These are phyloP conservation scores for Bipolaris bicolor DNA, from an alignment of 2,329 filamentous ascomycete genomes.

Conservation along the genomic window DNA sequence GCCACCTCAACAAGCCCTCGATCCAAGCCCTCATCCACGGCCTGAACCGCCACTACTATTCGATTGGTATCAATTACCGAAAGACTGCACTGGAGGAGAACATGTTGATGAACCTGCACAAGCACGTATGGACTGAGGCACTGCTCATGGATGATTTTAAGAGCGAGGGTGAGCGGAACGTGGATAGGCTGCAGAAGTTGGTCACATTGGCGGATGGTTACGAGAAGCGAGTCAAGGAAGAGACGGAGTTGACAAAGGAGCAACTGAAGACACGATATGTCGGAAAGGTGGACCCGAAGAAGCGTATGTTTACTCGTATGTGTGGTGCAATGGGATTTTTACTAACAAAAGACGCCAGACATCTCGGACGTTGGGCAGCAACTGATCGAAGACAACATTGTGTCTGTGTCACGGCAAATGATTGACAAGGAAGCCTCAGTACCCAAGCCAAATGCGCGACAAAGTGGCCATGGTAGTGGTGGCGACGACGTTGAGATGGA, in stretches of 20 bases:
- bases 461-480: constrained; percentile 34
- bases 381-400: constrained; percentile 99
- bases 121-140: constrained; percentile 98
- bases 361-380: constrained; percentile 95
- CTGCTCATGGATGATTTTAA: constrained; percentile 96
- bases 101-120: constrained; percentile 99
- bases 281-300: constrained; percentile 98
- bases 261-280: constrained; percentile 99
- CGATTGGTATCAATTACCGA: constrained; percentile 96
- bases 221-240: constrained; percentile 98
- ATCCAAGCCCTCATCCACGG: constrained; percentile 99
- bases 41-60: constrained; percentile 98
- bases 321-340: neutral
- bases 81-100: constrained; percentile 98
- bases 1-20: constrained; percentile 98
- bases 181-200: constrained; percentile 83
- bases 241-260: constrained; percentile 95
- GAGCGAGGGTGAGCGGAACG: constrained; percentile 81
- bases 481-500: constrained; percentile 42
- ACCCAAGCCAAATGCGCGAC: constrained; percentile 58
- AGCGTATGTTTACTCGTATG: constrained; percentile 62
- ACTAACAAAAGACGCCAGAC: constrained; percentile 56
- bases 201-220: constrained; percentile 93
- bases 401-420: constrained; percentile 97
- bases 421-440: constrained; percentile 98